These are phyloP conservation scores for Triadica sebifera DNA, from an alignment of 345 rosid species.

Conservation along the genomic window DNA sequence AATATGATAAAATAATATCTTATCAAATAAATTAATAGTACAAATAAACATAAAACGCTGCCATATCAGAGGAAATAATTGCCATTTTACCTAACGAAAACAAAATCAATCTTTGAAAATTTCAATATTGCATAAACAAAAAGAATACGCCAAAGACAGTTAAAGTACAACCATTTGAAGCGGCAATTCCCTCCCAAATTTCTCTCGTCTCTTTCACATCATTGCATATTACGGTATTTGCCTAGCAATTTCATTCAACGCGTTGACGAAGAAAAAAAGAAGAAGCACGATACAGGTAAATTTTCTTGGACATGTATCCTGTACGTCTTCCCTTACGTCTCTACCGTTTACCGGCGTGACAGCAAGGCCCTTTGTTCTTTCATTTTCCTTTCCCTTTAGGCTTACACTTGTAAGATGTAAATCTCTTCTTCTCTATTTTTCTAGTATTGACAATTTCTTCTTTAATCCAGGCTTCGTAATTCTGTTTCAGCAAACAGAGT, in stretches of 20 bases:
- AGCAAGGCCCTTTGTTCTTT: constrained; percentile 1
- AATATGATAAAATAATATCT: too few relatives aligned
- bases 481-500: background rate
- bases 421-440: background rate
- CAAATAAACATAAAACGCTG: too few relatives aligned
- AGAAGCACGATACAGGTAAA: too few relatives aligned
- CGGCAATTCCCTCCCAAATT: background rate
- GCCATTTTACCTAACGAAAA: too few relatives aligned
- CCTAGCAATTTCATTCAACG: constrained; percentile 21
- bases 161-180: background rate
- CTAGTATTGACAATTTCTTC: background rate
- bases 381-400: background rate
- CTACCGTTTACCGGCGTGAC: constrained; percentile 11
- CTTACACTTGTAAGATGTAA: background rate
- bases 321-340: constrained; percentile 5
- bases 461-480: background rate
- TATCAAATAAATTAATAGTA: too few relatives aligned
- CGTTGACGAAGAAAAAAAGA: constrained; percentile 41
- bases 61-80: too few relatives aligned
- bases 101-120: too few relatives aligned
- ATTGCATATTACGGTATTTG: background rate
- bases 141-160: background rate
- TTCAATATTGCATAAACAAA: background rate
- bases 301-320: background rate
- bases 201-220: background rate